Conservation (phyloP, 257 asterid genomes). For the Hygrophila difformis region DNA sequence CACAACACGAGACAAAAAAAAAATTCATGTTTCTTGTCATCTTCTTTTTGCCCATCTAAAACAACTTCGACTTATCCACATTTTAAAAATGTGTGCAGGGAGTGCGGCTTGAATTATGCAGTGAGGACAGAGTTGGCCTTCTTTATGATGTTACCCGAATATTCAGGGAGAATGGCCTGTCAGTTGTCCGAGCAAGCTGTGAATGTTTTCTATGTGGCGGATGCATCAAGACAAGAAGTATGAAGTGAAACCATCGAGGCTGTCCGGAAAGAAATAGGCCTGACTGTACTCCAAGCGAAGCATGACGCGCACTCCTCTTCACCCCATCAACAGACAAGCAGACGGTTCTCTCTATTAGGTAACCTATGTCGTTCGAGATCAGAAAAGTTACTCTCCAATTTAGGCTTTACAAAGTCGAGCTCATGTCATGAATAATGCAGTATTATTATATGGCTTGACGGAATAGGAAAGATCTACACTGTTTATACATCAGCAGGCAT, state of each 20-base stretch:
- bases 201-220: constrained; percentile 37
- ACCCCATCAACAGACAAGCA: no score
- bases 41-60: neutral
- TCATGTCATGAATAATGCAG: no score
- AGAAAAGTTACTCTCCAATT: no score
- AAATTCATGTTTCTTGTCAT: neutral
- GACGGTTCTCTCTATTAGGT: no score
- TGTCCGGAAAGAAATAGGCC: constrained; percentile 36
- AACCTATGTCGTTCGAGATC: no score
- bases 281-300: constrained; percentile 27
- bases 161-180: constrained; percentile 49
- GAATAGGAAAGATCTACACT: no score
- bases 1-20: neutral
- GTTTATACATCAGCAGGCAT: no score
- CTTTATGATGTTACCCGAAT: constrained; percentile 47
- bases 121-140: constrained; percentile 42
- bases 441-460: no score
- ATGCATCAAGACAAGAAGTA: constrained; percentile 32
- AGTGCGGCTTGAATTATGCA: constrained; percentile 37
- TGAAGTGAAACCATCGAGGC: constrained; percentile 37
- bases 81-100: constrained; percentile 32
- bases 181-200: constrained; percentile 40
- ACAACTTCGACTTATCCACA: no score
- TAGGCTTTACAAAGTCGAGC: no score
- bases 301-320: neutral